phyloP scores from a whole-genome alignment of 2,329 filamentous ascomycete genomes.

The Ceratocystis albifundus region DNA sequence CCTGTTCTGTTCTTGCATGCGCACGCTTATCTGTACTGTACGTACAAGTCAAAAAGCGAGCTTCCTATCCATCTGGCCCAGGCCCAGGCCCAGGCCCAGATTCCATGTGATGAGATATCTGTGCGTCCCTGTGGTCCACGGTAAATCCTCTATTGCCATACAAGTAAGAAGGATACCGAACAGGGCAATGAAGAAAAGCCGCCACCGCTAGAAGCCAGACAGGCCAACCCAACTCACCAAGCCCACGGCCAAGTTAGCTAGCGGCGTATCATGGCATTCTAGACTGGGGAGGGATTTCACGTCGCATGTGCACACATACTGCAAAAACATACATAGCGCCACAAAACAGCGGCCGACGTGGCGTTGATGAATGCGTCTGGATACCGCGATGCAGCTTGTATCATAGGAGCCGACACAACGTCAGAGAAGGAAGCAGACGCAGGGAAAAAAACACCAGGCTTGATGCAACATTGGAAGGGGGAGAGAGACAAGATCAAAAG shows the following conservation, averaged over 20 bases:
- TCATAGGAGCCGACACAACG: neutral
- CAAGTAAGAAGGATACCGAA: neutral
- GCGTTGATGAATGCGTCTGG: neutral
- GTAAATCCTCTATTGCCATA: neutral
- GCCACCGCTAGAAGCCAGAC: neutral
- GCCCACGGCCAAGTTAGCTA: neutral
- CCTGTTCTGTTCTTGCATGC: no score
- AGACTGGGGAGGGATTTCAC: neutral
- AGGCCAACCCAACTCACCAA: no score
- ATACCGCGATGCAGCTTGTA: neutral
- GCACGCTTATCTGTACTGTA: no score
- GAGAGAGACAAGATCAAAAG: neutral
- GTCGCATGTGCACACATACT: no score
- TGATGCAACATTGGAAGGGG: neutral
- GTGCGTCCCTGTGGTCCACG: no score
- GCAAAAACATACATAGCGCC: neutral
- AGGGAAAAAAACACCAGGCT: no score
- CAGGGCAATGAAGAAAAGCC: neutral
- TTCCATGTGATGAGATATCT: no score
- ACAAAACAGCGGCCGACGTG: neutral
- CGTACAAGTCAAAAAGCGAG: no score
- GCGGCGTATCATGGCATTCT: neutral
- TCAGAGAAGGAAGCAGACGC: neutral
- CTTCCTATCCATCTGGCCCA: no score
- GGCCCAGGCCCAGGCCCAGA: no score